Percentiles rank a stretch among this genome's conserved stretches.
Conservation (phyloP, 2,329 filamentous ascomycete genomes). For the Ophioceras dolichostomum region DNA sequence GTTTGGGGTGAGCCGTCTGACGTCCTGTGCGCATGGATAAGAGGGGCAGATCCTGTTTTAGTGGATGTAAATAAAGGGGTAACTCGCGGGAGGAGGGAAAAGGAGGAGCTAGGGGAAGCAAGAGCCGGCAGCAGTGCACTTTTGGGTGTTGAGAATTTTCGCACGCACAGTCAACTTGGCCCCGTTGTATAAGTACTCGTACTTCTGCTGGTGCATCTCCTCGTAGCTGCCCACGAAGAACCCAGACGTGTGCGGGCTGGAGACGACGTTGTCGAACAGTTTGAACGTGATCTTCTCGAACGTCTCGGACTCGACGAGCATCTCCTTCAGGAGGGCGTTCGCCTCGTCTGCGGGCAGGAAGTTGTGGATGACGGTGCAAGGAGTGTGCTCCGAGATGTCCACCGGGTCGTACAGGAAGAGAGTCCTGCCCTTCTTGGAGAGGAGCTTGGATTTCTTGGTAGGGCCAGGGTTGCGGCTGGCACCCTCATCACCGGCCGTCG, state of each 20-base stretch:
- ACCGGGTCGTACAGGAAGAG: constrained; percentile 71
- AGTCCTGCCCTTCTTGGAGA: constrained; percentile 69
- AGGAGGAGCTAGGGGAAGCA: too few species aligned
- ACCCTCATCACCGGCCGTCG: too few species aligned
- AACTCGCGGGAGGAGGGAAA: too few species aligned
- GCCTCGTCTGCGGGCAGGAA: constrained; percentile 66
- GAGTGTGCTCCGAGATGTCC: constrained; percentile 72
- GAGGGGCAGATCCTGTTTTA: too few species aligned
- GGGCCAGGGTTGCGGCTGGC: constrained; percentile 6
- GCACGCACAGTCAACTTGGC: constrained; percentile 1
- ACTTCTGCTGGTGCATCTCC: constrained; percentile 55
- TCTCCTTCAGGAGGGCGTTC: constrained; percentile 59
- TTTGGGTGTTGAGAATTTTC: too few species aligned
- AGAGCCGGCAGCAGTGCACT: too few species aligned
- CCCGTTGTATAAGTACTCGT: constrained; percentile 19
- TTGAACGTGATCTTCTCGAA: constrained; percentile 66
- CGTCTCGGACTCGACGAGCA: constrained; percentile 58
- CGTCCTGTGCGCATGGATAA: constrained; percentile 42
- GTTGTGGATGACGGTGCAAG: constrained; percentile 86
- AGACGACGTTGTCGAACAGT: constrained; percentile 75
- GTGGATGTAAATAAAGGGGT: not conserved
- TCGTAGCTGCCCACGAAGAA: constrained; percentile 71
- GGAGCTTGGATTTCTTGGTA: constrained; percentile 31
- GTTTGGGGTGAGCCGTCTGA: constrained; percentile 63
- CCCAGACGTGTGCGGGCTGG: constrained; percentile 70